Conservation (phyloP, 352 stramenopile species). For the Hyphochytrium catenoides region DNA sequence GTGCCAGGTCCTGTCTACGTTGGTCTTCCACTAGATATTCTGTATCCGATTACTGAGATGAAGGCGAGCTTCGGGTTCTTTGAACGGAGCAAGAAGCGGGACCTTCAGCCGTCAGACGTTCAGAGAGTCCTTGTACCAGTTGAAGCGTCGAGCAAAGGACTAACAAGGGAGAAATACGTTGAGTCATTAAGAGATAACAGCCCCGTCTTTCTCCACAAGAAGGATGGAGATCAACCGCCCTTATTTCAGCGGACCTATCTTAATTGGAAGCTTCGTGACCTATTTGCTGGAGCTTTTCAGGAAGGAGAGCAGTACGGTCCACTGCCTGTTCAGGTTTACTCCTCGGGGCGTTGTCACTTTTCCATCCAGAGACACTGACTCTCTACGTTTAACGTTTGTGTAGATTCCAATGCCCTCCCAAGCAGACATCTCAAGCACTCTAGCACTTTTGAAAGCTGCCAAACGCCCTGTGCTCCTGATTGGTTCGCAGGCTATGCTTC, state of each 20-base stretch:
- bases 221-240: background rate
- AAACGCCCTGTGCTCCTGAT: conserved; percentile 7
- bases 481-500: conserved; percentile 8
- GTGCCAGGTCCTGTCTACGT: conserved; percentile 8
- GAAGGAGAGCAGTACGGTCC: conserved; percentile 6
- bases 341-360: no score
- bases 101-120: conserved; percentile 1
- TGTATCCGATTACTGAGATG: conserved; percentile 6
- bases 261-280: background rate
- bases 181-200: background rate
- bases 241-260: conserved; percentile 1
- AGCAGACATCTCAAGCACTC: conserved; percentile 1
- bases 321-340: no score
- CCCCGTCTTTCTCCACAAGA: conserved; percentile 5
- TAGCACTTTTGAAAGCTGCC: conserved; percentile 2
- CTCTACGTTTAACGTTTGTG: no score
- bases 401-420: conserved; percentile 1
- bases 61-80: conserved; percentile 4
- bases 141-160: background rate
- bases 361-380: no score
- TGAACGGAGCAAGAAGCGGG: conserved; percentile 3
- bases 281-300: conserved; percentile 6
- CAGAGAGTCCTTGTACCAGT: conserved; percentile 3
- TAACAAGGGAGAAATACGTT: conserved; percentile 5
- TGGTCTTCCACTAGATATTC: conserved; percentile 7